Evolutionary conservation across 1,284 basidiomycete species (phyloP), one percentile per base, ranked within the genome.

Genomic region (Lentinus polychrous): DNA sequence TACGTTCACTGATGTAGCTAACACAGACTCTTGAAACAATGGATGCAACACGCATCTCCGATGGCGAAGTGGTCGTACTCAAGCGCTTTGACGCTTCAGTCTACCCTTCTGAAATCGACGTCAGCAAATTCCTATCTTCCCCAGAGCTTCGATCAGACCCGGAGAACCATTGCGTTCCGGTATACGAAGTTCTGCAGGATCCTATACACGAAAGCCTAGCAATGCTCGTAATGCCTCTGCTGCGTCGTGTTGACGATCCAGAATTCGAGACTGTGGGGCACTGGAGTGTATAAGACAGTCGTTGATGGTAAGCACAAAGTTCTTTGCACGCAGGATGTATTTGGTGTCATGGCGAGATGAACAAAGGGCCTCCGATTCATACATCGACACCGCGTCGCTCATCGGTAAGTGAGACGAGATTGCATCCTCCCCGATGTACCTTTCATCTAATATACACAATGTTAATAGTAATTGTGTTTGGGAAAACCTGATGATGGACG

Each of bases 401-500:
- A 48, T 33, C 34, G 46, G 46, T 48, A 27, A 10, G 46, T 11
- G 17, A 3, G 5, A 41, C n/a, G n/a, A n/a, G n/a, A n/a, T n/a
- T 58, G 27, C 27, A 27, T 5, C 27, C 6, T 50, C 48, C n/a
- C n/a, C n/a, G n/a, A 1, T 49, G 51, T 1, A 36, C 31, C 3
- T 5, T 2, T 33, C 34, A 11, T 3, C 10, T 37, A 37, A 61
- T 59, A 33, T 44, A 4, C 32, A 56, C 57, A 31, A 3, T 33
- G 11, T 10, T n/a, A 2, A 14, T 22, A 42, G 46, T 15, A 31
- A 42, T 34, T 41, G 39, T 22, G 15, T 62, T 33, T n/a, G 24
- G 5, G 35, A 51, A n/a, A 74, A 74, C 46, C 59, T 73, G 34
- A 68, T 72, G 68, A 59, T 72, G 52, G 69, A 71, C 43, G 60